Conservation (phyloP, 1,139 yeast species). For the Saccharomycopsis phalli region DNA sequence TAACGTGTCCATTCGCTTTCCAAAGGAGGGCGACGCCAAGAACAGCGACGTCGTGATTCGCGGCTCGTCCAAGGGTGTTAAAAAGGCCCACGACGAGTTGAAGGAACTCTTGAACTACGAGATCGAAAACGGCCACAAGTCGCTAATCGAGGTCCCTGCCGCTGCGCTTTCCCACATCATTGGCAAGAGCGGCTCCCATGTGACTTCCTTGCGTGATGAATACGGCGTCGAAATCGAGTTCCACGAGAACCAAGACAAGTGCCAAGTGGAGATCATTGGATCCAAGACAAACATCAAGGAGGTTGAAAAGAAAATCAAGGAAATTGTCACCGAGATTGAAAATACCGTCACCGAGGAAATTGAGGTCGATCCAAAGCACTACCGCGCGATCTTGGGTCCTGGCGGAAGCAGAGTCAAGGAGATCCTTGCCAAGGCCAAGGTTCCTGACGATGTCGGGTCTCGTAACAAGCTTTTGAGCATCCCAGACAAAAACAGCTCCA, state of each 20-base stretch:
- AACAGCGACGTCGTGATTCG: conserved; percentile 66
- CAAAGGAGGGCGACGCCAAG: conserved; percentile 31
- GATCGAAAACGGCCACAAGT: conserved; percentile 72
- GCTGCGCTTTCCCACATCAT: conserved; percentile 75
- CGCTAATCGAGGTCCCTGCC: conserved; percentile 44
- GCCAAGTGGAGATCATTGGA: conserved; percentile 68
- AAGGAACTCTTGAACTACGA: conserved; percentile 79
- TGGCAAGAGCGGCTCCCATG: conserved; percentile 81
- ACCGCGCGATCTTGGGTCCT: conserved; percentile 72
- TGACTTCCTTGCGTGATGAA: conserved; percentile 75
- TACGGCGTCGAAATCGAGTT: conserved; percentile 63
- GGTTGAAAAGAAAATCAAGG: conserved; percentile 57
- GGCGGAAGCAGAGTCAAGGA: conserved; percentile 71
- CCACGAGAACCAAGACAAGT: conserved; percentile 30
- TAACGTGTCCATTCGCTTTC: conserved; percentile 74
- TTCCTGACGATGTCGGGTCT: conserved; percentile 34
- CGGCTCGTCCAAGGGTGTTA: conserved; percentile 89
- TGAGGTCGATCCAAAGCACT: conserved; percentile 70
- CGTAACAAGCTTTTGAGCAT: conserved; percentile 51
- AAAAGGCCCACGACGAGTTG: conserved; percentile 79
- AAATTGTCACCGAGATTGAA: conserved; percentile 57
- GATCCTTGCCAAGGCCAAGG: conserved; percentile 76
- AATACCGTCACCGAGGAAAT: conserved; percentile 55
- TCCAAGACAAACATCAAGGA: conserved; percentile 70
- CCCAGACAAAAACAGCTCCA: conserved; percentile 65